Base-by-base conservation (phyloP, 2,329 filamentous ascomycete genomes). In the Thyridium curvatum region DNA sequence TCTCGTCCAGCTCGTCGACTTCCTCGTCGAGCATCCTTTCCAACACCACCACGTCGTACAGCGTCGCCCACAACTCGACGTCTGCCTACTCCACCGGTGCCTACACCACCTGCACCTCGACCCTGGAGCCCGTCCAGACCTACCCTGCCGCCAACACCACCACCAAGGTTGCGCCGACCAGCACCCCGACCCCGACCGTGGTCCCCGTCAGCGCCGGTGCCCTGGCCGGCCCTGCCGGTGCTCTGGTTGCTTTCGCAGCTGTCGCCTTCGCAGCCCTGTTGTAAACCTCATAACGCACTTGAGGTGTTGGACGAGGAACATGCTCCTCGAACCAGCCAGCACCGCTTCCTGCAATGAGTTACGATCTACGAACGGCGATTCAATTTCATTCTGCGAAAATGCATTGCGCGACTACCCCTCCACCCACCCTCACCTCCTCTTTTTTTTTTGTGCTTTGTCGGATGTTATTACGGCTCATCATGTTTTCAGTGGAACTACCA, bases 181-280 rank as follows among this genome's bases (percentile, higher is more conserved):
- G 44, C 14, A 33, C 45, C 15, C 26, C 52, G 18, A 45, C 47
- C n/a, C 33, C 41, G 14, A 39, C 42, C 31, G 39, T 35, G 37
- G 51, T 64, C 13, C 43, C 51, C 4, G 53, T 53, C 31, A 56
- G 51, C 34, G 59, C 52, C n/a, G 54, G 46, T 13, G 57, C 45
- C 30, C 46, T 55, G 12, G 45, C 47, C 9, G 52, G 58, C 34
- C 58, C 62, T 2, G 50, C 58, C 13, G 56, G 45, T 30, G 51
- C 46, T n/a, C 43, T 55, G 29, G 44, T 47, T 15, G 42, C 54
- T 26, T 21, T 59, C 15, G 52, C 51, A 3, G 55, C 49, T 14
- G 50, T 43, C 16, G 55, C 61, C 44, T 69, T 49, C 33, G 43
- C 44, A 4, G 33, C 47, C 17, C 32, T 47, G 34, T 42, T 51